Percentiles rank a stretch among this genome's conserved stretches.
Evolutionary conservation across 2,329 filamentous ascomycete genomes (phyloP).

Genomic region (Juglanconis oblonga): DNA sequence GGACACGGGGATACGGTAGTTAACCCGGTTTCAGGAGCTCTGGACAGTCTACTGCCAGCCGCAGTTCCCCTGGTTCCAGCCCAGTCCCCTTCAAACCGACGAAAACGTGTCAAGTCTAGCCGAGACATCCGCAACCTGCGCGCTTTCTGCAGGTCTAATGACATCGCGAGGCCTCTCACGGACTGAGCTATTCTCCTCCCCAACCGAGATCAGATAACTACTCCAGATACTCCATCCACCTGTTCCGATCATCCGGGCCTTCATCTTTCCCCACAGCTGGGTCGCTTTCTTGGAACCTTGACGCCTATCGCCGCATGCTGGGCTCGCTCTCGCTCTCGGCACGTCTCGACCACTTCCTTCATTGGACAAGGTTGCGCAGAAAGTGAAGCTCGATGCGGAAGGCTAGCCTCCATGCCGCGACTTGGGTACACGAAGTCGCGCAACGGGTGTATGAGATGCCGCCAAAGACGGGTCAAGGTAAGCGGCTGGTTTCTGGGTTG

Average conservation of each 20-base stretch:
- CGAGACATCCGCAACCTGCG: conserved; percentile 4
- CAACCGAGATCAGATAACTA: background rate
- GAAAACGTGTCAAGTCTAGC: conserved; percentile 12
- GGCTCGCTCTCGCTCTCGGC: conserved; percentile 17
- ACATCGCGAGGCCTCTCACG: background rate
- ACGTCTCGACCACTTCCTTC: background rate
- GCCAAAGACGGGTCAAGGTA: conserved; percentile 22
- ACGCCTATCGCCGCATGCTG: background rate
- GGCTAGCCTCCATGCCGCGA: conserved; percentile 19
- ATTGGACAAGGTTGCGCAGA: background rate
- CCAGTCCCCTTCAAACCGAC: conserved; percentile 1
- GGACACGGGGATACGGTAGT: background rate
- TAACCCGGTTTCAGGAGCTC: conserved; percentile 13
- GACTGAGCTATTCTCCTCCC: background rate
- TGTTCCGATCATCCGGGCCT: conserved; percentile 2
- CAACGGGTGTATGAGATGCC: conserved; percentile 21
- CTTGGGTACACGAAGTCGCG: conserved; percentile 23
- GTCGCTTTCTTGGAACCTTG: background rate
- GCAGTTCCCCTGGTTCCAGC: background rate
- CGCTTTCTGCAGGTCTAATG: background rate
- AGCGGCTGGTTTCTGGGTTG: background rate
- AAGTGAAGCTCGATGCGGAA: background rate
- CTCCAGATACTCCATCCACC: background rate
- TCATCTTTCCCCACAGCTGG: conserved; percentile 1
- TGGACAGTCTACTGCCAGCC: background rate